Evolutionary conservation across 441 rosid species (phyloP).

Genomic region (Omphalea diandra): DNA sequence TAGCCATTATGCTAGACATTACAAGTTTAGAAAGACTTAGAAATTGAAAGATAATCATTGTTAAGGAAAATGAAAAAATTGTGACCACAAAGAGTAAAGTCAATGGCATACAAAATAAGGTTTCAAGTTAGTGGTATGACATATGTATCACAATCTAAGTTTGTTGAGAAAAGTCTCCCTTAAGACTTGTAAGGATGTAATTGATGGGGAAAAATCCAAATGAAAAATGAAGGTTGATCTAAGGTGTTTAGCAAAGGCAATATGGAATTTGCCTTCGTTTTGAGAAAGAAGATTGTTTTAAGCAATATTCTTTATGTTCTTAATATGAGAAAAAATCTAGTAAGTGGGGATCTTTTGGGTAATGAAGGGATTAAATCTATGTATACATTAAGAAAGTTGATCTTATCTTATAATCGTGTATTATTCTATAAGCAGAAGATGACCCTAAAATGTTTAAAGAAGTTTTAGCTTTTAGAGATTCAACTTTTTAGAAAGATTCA

Average conservation of each 20-base stretch:
- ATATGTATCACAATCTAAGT: not conserved
- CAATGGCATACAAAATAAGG: not conserved
- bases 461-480: no score
- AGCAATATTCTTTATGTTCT: not conserved
- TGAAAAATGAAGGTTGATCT: not conserved
- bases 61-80: not conserved
- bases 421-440: no score
- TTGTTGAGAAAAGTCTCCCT: not conserved
- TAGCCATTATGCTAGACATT: not conserved
- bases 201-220: not conserved
- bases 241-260: not conserved
- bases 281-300: constrained; percentile 5
- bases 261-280: no score
- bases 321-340: not conserved
- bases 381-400: no score
- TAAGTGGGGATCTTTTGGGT: not conserved
- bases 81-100: not conserved
- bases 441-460: no score
- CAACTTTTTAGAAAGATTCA: not conserved
- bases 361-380: no score
- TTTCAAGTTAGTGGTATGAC: not conserved
- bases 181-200: not conserved
- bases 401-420: no score
- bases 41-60: not conserved
- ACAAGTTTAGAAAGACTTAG: not conserved